phyloP scores from a whole-genome alignment of 495 filamentous ascomycete species.

The Aspergillus wentii region DNA sequence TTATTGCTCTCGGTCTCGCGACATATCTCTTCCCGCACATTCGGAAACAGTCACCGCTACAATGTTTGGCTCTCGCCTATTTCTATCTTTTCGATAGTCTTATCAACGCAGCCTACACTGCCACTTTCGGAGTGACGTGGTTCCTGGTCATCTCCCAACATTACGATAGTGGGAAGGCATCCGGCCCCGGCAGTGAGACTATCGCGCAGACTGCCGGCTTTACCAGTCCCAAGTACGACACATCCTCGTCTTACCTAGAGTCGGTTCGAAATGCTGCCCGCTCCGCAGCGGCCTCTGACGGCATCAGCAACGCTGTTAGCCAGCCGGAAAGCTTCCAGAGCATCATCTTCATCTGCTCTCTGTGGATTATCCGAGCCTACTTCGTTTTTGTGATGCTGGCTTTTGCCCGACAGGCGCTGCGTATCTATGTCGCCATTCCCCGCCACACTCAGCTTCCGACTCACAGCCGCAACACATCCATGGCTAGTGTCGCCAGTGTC shows the following conservation, averaged over 20 bases:
- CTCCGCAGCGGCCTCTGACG: constrained; percentile 26
- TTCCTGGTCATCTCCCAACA: constrained; percentile 64
- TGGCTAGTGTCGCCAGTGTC: constrained; percentile 40
- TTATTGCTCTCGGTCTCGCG: constrained; percentile 57
- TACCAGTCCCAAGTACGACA: constrained; percentile 60
- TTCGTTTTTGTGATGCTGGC: constrained; percentile 75
- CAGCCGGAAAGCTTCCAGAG: constrained; percentile 69
- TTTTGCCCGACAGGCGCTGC: constrained; percentile 68
- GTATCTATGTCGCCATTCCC: constrained; percentile 45
- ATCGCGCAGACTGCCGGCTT: constrained; percentile 67
- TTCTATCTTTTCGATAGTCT: constrained; percentile 75
- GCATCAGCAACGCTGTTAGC: constrained; percentile 47
- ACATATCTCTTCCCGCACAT: constrained; percentile 64
- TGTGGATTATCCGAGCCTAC: constrained; percentile 72
- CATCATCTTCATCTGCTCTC: constrained; percentile 62
- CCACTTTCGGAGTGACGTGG: constrained; percentile 76
- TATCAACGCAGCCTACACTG: constrained; percentile 73
- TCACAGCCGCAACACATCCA: constrained; percentile 40
- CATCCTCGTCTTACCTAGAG: constrained; percentile 27
- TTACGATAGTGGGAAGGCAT: constrained; percentile 36
- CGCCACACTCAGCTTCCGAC: constrained; percentile 41
- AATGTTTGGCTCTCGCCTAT: constrained; percentile 67
- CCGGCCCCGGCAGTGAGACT: constrained; percentile 41
- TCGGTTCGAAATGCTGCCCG: constrained; percentile 20
- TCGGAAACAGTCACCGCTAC: constrained; percentile 60